Conservation (phyloP, 495 filamentous ascomycete species). For the Bombardia bombarda region DNA sequence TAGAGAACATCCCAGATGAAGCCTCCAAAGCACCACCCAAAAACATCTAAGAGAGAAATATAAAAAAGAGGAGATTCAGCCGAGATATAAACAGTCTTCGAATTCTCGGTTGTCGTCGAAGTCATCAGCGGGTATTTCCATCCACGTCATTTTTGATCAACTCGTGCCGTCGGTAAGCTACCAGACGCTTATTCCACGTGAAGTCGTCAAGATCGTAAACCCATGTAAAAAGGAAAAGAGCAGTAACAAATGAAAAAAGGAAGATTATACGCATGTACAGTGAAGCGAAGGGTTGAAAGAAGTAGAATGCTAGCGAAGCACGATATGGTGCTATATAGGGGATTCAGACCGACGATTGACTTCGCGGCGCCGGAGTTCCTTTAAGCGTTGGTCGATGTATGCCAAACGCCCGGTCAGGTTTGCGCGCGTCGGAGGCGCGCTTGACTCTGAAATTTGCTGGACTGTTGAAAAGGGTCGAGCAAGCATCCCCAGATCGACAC, state of each 20-base stretch:
- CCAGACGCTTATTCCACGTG: neutral
- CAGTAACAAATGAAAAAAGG: no score
- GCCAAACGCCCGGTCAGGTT: conserved; percentile 38
- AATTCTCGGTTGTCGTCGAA: conserved; percentile 2
- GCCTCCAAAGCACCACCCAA: neutral
- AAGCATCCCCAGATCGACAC: conserved; percentile 33
- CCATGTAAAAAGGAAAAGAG: neutral
- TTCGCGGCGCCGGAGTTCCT: conserved; percentile 37
- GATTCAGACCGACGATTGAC: conserved; percentile 30
- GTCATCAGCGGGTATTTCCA: conserved; percentile 11
- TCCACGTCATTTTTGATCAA: conserved; percentile 5
- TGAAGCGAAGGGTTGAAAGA: no score
- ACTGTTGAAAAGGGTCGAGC: conserved; percentile 39
- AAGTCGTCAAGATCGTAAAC: conserved; percentile 9
- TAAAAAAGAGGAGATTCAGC: neutral
- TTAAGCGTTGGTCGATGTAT: conserved; percentile 44
- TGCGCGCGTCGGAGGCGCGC: conserved; percentile 21
- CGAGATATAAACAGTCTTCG: conserved; percentile 9
- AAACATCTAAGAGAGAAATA: neutral
- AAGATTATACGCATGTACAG: conserved; percentile 5
- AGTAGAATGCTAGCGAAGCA: neutral
- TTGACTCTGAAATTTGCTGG: conserved; percentile 24
- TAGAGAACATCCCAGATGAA: neutral
- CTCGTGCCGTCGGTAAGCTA: conserved; percentile 3
- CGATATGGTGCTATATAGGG: conserved; percentile 23